Evolutionary conservation across 768 basidiomycete genomes (phyloP).

Genomic region (Lactarius deliciosus): DNA sequence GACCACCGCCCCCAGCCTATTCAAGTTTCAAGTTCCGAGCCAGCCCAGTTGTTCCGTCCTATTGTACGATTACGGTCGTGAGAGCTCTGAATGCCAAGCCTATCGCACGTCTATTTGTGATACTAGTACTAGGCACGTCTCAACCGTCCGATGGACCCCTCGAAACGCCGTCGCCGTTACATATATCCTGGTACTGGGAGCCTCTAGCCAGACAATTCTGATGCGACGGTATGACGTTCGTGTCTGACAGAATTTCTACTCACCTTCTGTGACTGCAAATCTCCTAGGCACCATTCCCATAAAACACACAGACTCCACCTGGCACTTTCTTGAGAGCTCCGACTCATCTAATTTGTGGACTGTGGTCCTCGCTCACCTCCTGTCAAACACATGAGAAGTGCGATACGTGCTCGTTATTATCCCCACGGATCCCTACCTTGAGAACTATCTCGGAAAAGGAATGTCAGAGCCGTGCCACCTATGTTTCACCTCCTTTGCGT

Average conservation of each 20-base stretch:
- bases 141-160: not conserved
- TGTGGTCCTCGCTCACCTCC: not conserved
- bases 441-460: not conserved
- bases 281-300: not conserved
- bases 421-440: not conserved
- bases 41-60: too few relatives aligned
- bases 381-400: not conserved
- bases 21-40: too few relatives aligned
- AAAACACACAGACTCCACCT: not conserved
- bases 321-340: not conserved
- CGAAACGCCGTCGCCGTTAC: constrained; percentile 1
- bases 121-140: too few relatives aligned
- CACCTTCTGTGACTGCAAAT: not conserved
- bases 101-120: too few relatives aligned
- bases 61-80: too few relatives aligned
- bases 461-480: not conserved
- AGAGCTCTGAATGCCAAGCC: too few relatives aligned
- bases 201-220: not conserved
- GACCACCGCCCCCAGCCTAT: too few relatives aligned
- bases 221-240: not conserved
- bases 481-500: not conserved
- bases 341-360: not conserved
- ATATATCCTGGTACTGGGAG: not conserved
- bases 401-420: not conserved
- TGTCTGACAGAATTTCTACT: not conserved